Evolutionary conservation across 257 asterid genomes (phyloP).

Genomic region (Echites panduratus): DNA sequence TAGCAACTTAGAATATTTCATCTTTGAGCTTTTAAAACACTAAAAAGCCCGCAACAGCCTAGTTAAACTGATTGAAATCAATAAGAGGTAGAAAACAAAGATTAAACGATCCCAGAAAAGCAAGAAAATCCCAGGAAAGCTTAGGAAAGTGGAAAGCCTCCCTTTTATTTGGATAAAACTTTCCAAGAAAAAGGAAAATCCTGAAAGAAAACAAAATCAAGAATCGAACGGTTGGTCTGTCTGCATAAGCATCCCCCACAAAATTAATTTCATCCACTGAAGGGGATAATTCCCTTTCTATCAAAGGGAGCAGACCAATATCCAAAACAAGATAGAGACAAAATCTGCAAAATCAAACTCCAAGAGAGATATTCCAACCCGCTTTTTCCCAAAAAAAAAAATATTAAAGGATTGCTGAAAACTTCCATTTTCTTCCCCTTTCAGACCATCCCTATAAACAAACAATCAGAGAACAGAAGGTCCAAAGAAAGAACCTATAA

Average conservation of each 20-base stretch:
- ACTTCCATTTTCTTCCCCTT: neutral
- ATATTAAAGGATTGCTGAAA: neutral
- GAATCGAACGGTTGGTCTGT: conserved; percentile 1
- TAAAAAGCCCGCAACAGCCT: neutral
- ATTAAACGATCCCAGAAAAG: neutral
- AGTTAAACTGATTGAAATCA: neutral
- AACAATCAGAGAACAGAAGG: neutral
- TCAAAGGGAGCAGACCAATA: neutral
- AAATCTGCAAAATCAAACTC: neutral
- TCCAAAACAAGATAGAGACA: neutral
- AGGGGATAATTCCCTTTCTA: neutral
- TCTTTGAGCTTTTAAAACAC: neutral
- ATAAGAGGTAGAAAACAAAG: neutral
- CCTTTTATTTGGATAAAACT: neutral
- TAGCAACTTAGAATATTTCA: neutral
- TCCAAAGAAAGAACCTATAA: conserved; percentile 22
- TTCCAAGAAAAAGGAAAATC: neutral
- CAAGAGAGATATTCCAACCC: neutral
- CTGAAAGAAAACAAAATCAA: conserved; percentile 5
- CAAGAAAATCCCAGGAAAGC: neutral
- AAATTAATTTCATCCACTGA: neutral
- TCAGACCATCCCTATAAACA: neutral
- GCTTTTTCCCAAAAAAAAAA: neutral
- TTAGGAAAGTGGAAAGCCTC: neutral
- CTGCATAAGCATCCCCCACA: conserved; percentile 1